Percentiles rank a stretch among this genome's conserved stretches.
Conservation (phyloP, 1,139 yeast species). For the Scheffersomyces illinoinensis region DNA sequence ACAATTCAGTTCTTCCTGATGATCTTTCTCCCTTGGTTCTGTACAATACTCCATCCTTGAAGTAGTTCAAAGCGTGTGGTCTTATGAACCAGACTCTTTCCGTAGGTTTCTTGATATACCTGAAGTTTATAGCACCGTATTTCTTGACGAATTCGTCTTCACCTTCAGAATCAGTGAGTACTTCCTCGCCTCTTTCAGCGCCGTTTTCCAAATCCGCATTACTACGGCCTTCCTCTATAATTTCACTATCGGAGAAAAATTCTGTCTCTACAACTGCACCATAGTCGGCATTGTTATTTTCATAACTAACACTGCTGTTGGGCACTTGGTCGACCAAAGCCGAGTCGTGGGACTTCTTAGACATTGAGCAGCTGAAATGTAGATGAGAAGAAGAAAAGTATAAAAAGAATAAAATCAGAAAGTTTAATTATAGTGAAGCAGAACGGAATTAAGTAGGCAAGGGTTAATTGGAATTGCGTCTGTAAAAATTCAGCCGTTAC, state of each 20-base stretch:
- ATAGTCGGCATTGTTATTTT: not conserved
- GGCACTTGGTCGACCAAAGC: not conserved
- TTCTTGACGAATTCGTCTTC: constrained; percentile 50
- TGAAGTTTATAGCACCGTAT: constrained; percentile 52
- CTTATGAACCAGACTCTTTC: constrained; percentile 47
- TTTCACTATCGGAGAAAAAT: not conserved
- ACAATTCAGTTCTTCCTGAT: constrained; percentile 56
- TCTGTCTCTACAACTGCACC: not conserved
- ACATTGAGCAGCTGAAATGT: not conserved
- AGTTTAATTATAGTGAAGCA: not conserved
- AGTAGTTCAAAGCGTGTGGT: constrained; percentile 65
- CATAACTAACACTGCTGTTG: not conserved
- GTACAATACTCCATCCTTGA: constrained; percentile 56
- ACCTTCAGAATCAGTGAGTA: constrained; percentile 35
- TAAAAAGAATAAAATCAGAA: too few relatives aligned
- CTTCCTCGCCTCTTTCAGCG: constrained; percentile 44
- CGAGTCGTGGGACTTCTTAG: not conserved
- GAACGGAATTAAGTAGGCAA: not conserved
- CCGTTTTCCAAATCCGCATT: constrained; percentile 21
- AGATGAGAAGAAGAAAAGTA: not conserved
- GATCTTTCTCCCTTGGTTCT: constrained; percentile 58
- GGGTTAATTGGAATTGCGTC: not conserved
- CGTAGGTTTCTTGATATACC: constrained; percentile 48
- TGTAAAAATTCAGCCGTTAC: not conserved
- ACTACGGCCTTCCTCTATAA: not conserved